Evolutionary conservation across 305 asterid species (phyloP), one percentile per base, ranked within the genome.

Genomic region (Solanum hybrid): DNA sequence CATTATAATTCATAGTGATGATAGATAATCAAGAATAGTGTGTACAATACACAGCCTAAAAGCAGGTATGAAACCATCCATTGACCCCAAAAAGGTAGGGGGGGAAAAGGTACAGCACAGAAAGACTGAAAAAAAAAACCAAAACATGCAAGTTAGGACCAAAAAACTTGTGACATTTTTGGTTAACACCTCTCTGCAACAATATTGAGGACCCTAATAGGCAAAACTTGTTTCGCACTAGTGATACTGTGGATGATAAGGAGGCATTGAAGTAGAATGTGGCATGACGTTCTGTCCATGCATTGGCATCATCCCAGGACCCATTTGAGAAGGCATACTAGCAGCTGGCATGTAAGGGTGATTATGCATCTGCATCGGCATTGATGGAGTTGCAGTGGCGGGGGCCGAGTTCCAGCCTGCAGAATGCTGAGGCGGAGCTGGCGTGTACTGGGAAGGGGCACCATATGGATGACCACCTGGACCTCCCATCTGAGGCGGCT

Each of bases 351-450:
- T 89, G 90, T 95, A 96, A 81, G 93, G 96, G 93, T 95, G 94
- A 90, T 92, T 94, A 86, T 93, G 97, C 97, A 95, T 95, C 84
- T 93, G 98, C 97, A 94, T 93, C 22, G 94, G 95, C 96, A 92
- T 92, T 12, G 95, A 90, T 79, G 91, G 95, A 89, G 89, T 89
- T 70, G 31, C 93, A 20, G 92, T 83, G 10, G 92, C 22, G 32
- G 32, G 90, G 7, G 92, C 85, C 3, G 94, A 87, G 91, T 94
- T 95, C 99, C 99, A 97, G 27, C 97, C 96, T 34, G 91, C 92
- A 31, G 98, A 89, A 87, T 93, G 95, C 86, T 93, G 95, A 61
- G 96, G 92, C 11, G 84, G 89, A 27, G 93, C 94, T 24, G 93
- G 93, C 24, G 95, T 91, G 79, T 96, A 96, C 68, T 93, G 97